Evolutionary conservation across 83 land plant species (phyloP).

Genomic region (Thuja plicata): DNA sequence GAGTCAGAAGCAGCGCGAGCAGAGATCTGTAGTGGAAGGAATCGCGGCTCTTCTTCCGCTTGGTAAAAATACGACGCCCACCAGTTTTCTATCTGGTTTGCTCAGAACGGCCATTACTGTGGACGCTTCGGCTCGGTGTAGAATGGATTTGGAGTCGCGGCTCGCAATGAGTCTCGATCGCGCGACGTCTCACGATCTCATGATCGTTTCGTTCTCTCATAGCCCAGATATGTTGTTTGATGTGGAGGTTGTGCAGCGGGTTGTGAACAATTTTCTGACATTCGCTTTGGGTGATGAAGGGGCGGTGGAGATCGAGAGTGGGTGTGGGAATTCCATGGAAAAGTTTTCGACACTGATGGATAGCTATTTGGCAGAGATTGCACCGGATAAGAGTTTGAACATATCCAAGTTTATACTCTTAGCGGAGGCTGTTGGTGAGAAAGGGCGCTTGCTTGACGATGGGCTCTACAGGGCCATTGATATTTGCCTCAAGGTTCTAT

Average conservation of each 20-base stretch:
- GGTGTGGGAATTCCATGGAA: constrained; percentile 40
- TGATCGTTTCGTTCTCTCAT: constrained; percentile 40
- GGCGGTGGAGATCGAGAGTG: constrained; percentile 10
- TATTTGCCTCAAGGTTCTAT: constrained; percentile 65
- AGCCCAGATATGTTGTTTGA: constrained; percentile 45
- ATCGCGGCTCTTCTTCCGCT: constrained; percentile 37
- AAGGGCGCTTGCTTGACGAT: constrained; percentile 56
- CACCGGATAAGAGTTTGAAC: constrained; percentile 47
- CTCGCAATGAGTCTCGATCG: constrained; percentile 47
- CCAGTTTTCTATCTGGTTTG: constrained; percentile 59
- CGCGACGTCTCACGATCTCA: constrained; percentile 44
- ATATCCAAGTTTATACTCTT: constrained; percentile 62
- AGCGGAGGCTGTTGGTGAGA: constrained; percentile 58
- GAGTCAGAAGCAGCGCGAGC: constrained; percentile 43
- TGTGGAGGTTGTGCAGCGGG: constrained; percentile 56
- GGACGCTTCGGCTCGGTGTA: constrained; percentile 25
- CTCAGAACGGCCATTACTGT: constrained; percentile 62
- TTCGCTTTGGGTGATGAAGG: constrained; percentile 21
- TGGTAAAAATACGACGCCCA: constrained; percentile 45
- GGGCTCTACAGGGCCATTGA: constrained; percentile 76
- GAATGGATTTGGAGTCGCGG: constrained; percentile 50
- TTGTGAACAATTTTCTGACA: constrained; percentile 7
- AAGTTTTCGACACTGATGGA: constrained; percentile 58
- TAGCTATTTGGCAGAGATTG: constrained; percentile 67
- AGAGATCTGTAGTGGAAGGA: constrained; percentile 40